Base-by-base conservation (phyloP, 768 basidiomycete genomes). In the Atractiella rhizophila region DNA sequence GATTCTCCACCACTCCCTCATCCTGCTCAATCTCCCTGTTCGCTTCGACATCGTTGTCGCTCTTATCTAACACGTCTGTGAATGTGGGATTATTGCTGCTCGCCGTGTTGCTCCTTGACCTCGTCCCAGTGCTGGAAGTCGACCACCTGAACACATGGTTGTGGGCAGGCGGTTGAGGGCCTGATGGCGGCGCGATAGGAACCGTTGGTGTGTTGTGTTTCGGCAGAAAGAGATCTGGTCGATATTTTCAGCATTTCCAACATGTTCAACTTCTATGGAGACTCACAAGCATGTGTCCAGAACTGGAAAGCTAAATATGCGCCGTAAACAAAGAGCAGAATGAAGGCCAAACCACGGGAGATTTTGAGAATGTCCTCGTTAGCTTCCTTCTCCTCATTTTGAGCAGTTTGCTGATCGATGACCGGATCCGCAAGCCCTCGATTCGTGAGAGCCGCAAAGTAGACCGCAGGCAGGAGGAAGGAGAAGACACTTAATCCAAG, bases 301-400 rank as follows among this genome's bases (percentile, higher is more conserved):
- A 47, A 19, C 55, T 81, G 80, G 59, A 82, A 82, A 46, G 75
- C 57, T n/a, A 83, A 66, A 51, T 78, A 80, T 16, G 64, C 42
- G 27, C 39, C 55, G 51, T 85, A 83, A 44, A 78, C 71, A 56
- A 75, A 63, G 18, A 83, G 63, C 5, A 83, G 63, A 40, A 83
- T 67, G 39, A 85, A 63, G 4, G 80, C 70, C 28, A 53, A 47
- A 23, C 54, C 54, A 12, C 49, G 47, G 15, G 46, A 48, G 9
- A 55, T 42, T 13, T 44, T 39, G 7, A 55, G 36, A 5, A 55
- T 45, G 28, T 40, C 37, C 21, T 35, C 41, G 18, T 49, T 52
- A 42, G 37, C 13, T 56, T 51, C 6, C 27, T 10, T 21, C 15
- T 39, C 25, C 8, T 11, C n/a, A 13, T 16, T 9, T 11, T 25